phyloP scores from a whole-genome alignment of 139 green algal species.

The Chlorella sorokiniana region DNA sequence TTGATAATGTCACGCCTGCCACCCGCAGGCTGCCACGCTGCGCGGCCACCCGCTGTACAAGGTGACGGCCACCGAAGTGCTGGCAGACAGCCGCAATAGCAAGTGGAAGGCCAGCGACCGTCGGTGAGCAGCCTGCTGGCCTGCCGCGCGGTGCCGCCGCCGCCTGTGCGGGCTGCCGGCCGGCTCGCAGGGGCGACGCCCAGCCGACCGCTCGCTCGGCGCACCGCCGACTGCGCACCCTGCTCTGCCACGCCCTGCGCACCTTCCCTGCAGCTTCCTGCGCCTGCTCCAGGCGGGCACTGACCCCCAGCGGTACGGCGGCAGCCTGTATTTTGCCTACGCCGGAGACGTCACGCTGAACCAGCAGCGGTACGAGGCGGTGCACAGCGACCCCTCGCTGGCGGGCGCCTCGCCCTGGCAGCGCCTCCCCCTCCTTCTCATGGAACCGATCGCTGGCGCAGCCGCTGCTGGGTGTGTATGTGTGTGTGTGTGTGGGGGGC shows the following conservation, averaged over 20 bases:
- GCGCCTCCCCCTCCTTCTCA: conserved; percentile 69
- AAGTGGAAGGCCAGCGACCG: conserved; percentile 28
- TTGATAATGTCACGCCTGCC: too few relatives aligned
- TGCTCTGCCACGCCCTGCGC: background rate
- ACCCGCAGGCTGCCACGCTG: conserved; percentile 52
- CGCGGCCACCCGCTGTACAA: conserved; percentile 59
- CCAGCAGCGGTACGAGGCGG: conserved; percentile 62
- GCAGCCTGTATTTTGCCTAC: conserved; percentile 79
- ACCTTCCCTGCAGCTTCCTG: conserved; percentile 41
- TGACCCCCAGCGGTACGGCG: conserved; percentile 61
- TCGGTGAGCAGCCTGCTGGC: background rate
- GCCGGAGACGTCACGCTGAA: conserved; percentile 76
- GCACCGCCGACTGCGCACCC: background rate
- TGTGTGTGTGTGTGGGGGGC: too few relatives aligned
- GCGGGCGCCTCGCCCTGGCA: conserved; percentile 25
- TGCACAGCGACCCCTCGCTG: conserved; percentile 4
- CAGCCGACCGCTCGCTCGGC: background rate
- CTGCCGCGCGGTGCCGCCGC: background rate
- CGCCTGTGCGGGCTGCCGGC: background rate
- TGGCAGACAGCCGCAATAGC: conserved; percentile 45
- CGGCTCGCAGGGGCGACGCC: background rate
- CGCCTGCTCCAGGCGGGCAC: conserved; percentile 59
- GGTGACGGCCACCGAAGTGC: conserved; percentile 57
- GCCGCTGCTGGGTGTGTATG: conserved; percentile 61
- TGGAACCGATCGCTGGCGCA: conserved; percentile 73